Percentiles rank a stretch among this genome's conserved stretches.
Conservation (phyloP, 352 stramenopile genomes). For the Phytopythium oedochilum region DNA sequence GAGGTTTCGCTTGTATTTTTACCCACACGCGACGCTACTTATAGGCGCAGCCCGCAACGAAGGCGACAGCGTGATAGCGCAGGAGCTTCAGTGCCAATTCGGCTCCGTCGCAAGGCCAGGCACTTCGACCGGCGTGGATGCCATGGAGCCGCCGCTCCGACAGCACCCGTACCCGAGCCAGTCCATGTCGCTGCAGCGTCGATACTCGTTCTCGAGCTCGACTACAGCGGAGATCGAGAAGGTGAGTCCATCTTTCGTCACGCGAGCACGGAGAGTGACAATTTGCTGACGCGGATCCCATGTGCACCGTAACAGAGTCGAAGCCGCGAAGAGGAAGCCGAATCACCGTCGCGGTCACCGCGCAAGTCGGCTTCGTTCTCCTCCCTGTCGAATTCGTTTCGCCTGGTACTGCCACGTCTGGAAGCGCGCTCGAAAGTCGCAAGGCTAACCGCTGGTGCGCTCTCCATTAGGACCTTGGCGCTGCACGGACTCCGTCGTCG, state of each 20-base stretch:
- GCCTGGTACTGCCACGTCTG: neutral
- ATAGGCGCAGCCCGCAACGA: neutral
- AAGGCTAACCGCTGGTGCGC: no score
- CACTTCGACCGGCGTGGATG: neutral
- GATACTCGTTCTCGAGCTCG: conserved; percentile 23
- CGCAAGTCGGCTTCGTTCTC: conserved; percentile 20
- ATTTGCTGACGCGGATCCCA: neutral
- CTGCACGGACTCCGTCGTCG: neutral
- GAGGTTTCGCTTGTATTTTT: conserved; percentile 3
- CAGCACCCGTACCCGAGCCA: conserved; percentile 13
- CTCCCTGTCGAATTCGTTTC: conserved; percentile 3
- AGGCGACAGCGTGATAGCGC: neutral
- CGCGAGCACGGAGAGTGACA: neutral
- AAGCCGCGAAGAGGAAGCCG: neutral
- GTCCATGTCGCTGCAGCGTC: conserved; percentile 16
- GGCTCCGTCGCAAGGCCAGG: neutral
- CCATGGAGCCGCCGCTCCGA: conserved; percentile 4
- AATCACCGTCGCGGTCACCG: conserved; percentile 8
- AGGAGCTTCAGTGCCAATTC: neutral
- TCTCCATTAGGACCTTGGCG: neutral
- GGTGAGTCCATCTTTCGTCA: conserved; percentile 3
- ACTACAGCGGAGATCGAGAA: conserved; percentile 18
- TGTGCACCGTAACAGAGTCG: neutral
- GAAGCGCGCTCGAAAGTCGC: no score
- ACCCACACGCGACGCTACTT: neutral